phyloP scores from a whole-genome alignment of 2,329 filamentous ascomycete species.

The Daldinia sp. region DNA sequence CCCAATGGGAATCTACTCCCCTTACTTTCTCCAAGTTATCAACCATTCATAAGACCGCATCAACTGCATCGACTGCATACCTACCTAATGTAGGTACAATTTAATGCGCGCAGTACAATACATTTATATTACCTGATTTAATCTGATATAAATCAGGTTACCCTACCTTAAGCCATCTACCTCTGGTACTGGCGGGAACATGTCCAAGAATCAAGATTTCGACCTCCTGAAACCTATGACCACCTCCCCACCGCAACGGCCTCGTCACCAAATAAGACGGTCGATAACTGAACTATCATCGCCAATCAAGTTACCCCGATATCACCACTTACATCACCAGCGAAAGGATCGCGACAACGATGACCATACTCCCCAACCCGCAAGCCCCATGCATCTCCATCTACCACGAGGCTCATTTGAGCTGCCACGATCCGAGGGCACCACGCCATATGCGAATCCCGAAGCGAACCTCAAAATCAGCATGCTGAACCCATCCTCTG shows the following conservation, averaged over 20 bases:
- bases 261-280: conserved; percentile 66
- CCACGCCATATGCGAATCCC: conserved; percentile 57
- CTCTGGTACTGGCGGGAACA: conserved; percentile 40
- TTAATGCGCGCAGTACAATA: conserved; percentile 19
- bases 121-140: conserved; percentile 9
- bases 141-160: conserved; percentile 24
- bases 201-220: conserved; percentile 53
- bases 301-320: conserved; percentile 53
- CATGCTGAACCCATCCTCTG: conserved; percentile 51
- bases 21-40: conserved; percentile 11
- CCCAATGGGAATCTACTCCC: conserved; percentile 29
- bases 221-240: conserved; percentile 47
- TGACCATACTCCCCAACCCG: conserved; percentile 49
- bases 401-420: conserved; percentile 59
- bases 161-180: conserved; percentile 27
- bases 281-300: conserved; percentile 68
- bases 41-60: conserved; percentile 4
- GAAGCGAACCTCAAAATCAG: conserved; percentile 60
- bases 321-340: conserved; percentile 56
- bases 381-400: conserved; percentile 49
- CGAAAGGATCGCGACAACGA: conserved; percentile 53
- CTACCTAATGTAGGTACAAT: conserved; percentile 23
- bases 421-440: conserved; percentile 59
- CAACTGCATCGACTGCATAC: not conserved
- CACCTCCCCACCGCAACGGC: conserved; percentile 54